Conservation (phyloP, 2,329 filamentous ascomycete species). For the Xylariaceae sp. region DNA sequence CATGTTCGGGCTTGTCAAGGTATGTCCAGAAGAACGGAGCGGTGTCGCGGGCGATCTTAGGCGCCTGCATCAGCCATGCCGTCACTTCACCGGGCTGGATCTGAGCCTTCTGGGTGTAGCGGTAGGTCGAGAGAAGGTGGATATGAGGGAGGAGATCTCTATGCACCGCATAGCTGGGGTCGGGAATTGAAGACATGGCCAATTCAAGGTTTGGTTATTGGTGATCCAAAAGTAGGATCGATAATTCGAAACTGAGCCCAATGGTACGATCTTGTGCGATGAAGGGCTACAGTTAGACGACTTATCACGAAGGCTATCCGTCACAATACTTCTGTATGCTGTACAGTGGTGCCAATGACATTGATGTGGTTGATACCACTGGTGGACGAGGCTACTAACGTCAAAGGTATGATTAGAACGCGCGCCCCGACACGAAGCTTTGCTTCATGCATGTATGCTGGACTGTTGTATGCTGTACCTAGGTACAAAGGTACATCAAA, state of each 20-base stretch:
- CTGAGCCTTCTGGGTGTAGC: conserved; percentile 68
- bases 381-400: conserved; percentile 10
- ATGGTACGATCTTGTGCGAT: too few relatives aligned
- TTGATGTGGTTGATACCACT: conserved; percentile 2
- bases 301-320: too few relatives aligned
- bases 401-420: conserved; percentile 5
- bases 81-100: conserved; percentile 73
- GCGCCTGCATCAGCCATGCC: conserved; percentile 76
- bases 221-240: too few relatives aligned
- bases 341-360: conserved; percentile 1
- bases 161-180: conserved; percentile 44
- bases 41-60: conserved; percentile 76
- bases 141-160: conserved; percentile 68
- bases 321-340: too few relatives aligned
- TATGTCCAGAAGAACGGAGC: conserved; percentile 93
- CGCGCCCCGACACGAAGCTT: conserved; percentile 14
- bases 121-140: conserved; percentile 78
- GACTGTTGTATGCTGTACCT: too few relatives aligned
- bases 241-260: too few relatives aligned
- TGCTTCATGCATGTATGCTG: too few relatives aligned
- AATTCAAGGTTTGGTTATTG: conserved; percentile 5
- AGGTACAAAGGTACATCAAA: too few relatives aligned
- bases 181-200: conserved; percentile 32
- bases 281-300: too few relatives aligned
- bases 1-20: conserved; percentile 74